A percentile compares a stretch with the other conserved stretches of the same genome.
These are phyloP conservation scores for Suillus subaureus DNA, from an alignment of 768 basidiomycete species.

Conservation along the genomic window DNA sequence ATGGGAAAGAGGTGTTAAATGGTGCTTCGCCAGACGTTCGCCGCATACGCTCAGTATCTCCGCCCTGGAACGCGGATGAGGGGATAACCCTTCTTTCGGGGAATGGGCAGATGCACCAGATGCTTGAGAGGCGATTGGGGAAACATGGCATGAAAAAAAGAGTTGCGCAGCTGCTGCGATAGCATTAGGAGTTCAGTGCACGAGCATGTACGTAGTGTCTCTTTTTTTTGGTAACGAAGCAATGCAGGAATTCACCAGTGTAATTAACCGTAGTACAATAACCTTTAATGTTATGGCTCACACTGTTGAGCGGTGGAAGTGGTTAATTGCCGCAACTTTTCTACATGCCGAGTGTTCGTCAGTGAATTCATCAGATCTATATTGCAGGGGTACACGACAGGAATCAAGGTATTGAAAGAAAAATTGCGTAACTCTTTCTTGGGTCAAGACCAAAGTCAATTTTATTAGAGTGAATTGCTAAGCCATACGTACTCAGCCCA, in stretches of 20 bases:
- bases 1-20: background rate
- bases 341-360: background rate
- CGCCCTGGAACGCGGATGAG: background rate
- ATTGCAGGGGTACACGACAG: background rate
- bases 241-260: background rate
- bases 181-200: background rate
- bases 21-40: too few species aligned
- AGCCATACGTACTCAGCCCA: background rate
- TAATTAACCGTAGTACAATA: background rate
- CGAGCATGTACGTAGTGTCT: background rate
- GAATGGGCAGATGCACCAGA: slow-evolving; percentile 8
- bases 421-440: background rate
- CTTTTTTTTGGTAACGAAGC: background rate
- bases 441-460: background rate
- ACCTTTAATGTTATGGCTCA: too few species aligned
- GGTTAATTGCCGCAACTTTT: background rate
- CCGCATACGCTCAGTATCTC: slow-evolving; percentile 1
- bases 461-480: background rate
- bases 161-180: slow-evolving; percentile 18
- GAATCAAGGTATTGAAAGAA: background rate
- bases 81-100: background rate
- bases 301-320: background rate
- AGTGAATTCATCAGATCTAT: background rate
- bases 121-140: slow-evolving; percentile 23
- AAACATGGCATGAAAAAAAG: slow-evolving; percentile 14